Percentiles rank a stretch among this genome's conserved stretches.
Conservation (phyloP, 306 rosid species). For the Neltuma alba region DNA sequence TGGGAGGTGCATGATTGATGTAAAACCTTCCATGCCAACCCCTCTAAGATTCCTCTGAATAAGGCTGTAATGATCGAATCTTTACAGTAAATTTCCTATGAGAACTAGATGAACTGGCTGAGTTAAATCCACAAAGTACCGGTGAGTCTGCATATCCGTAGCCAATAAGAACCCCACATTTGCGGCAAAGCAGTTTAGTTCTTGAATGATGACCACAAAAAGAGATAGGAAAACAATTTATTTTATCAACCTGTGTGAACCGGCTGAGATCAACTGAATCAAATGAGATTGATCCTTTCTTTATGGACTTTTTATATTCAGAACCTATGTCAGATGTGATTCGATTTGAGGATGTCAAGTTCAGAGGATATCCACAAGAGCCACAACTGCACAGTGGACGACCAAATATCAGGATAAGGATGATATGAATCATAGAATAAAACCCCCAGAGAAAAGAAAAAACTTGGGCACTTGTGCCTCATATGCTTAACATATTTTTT, state of each 20-base stretch:
- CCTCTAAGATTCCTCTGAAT: constrained; percentile 53
- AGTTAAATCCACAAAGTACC: constrained; percentile 56
- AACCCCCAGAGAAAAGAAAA: background rate
- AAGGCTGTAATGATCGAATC: constrained; percentile 59
- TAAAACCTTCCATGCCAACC: constrained; percentile 49
- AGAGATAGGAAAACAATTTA: constrained; percentile 54
- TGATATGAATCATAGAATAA: constrained; percentile 18
- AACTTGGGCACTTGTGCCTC: background rate
- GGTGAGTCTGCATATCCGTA: constrained; percentile 57
- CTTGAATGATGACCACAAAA: constrained; percentile 52
- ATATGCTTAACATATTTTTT: background rate
- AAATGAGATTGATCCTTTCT: constrained; percentile 59
- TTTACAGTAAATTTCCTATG: constrained; percentile 52
- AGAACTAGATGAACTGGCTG: constrained; percentile 51
- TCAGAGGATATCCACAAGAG: constrained; percentile 72
- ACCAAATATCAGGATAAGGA: constrained; percentile 31
- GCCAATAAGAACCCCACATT: constrained; percentile 70
- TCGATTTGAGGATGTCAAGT: constrained; percentile 59
- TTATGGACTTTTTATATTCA: constrained; percentile 53
- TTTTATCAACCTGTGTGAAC: constrained; percentile 68
- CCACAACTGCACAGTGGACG: constrained; percentile 58
- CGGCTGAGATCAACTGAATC: constrained; percentile 63
- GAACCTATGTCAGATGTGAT: constrained; percentile 61
- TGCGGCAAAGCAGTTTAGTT: constrained; percentile 62
- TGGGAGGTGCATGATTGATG: constrained; percentile 60